Conservation (phyloP, 202 grass and related monocot genomes). For the Setaria italica region DNA sequence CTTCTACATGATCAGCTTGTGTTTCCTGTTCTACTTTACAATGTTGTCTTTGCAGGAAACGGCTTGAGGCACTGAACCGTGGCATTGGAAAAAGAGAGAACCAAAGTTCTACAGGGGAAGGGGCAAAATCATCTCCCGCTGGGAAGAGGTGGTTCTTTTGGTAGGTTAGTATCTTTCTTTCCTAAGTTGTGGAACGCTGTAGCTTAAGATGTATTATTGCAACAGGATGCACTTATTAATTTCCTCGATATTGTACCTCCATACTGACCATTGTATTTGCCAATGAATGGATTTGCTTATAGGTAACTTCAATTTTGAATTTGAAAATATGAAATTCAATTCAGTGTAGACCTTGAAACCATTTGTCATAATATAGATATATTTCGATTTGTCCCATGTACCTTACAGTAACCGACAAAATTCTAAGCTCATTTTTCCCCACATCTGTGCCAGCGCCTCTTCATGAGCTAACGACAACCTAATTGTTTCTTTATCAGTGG, state of each 20-base stretch:
- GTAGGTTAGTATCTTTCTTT: conserved; percentile 39
- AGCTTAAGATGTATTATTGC: not conserved
- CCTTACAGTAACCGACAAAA: conserved; percentile 8
- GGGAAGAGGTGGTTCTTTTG: conserved; percentile 75
- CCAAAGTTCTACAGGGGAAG: conserved; percentile 43
- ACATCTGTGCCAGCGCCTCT: not conserved
- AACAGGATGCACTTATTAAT: not conserved
- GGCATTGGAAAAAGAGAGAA: conserved; percentile 63
- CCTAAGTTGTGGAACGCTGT: conserved; percentile 16
- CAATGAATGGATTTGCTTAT: conserved; percentile 20
- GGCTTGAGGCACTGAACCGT: conserved; percentile 71
- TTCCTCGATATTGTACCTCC: not conserved
- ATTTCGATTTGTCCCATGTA: not conserved
- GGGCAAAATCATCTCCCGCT: conserved; percentile 18
- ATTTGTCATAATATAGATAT: not conserved
- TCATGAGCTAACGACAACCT: not conserved
- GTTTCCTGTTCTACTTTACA: not conserved
- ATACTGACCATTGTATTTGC: conserved; percentile 11
- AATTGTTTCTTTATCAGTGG: conserved; percentile 8
- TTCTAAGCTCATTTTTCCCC: not conserved
- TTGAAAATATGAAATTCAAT: not conserved
- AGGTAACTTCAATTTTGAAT: not conserved
- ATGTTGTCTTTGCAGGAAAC: conserved; percentile 58
- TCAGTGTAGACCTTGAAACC: not conserved
- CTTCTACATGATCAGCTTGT: not conserved